Base-by-base conservation (phyloP, 2,329 filamentous ascomycete genomes). In the Pseudogymnoascus sp. region DNA sequence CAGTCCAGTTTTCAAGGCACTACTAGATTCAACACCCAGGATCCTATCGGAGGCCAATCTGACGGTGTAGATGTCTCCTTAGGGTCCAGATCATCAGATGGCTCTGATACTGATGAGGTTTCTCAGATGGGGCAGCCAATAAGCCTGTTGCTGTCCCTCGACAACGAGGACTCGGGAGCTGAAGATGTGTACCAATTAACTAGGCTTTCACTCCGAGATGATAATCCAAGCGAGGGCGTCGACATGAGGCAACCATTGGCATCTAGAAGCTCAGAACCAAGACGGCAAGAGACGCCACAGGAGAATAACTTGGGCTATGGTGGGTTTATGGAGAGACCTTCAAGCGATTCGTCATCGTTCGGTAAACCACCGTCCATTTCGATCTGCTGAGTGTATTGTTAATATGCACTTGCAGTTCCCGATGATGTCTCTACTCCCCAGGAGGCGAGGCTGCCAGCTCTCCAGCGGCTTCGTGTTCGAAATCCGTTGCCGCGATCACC, bases 401-500 rank as follows among this genome's bases (percentile, higher is more conserved):
- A 56, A 56, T 34, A 34, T 18, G 46, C 46, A 31, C 25, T 34
- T 56, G 44, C 42, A 72, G 71, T 62, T 36, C 70, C 69, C 12
- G 67, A 69, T 28, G 70, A 73, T 62, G 63, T 61, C 7, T 73
- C 73, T 6, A 71, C 70, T 31, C 68, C 71, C 18, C 66, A 65
- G 62, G 62, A 66, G 25, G 31, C 67, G 44, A 66, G 64, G 56
- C 46, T 65, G 46, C 63, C 62, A 34, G 14, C 16, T 23, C 61
- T 50, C 11, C 40, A 60, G 37, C 64, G 65, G 37, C 34, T 66
- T 61, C 56, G 66, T 59, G 36, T 59, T 53, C 63, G 66, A 61
- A 28, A 44, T 42, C 65, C 62, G 5, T 64, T 74, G 23, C 71
- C 72, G 21, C 70, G 72, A 14, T 75, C 73, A 10, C 72, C 73